Evolutionary conservation across 2,329 filamentous ascomycete species (phyloP).

Genomic region (Calonectria hongkongensis): DNA sequence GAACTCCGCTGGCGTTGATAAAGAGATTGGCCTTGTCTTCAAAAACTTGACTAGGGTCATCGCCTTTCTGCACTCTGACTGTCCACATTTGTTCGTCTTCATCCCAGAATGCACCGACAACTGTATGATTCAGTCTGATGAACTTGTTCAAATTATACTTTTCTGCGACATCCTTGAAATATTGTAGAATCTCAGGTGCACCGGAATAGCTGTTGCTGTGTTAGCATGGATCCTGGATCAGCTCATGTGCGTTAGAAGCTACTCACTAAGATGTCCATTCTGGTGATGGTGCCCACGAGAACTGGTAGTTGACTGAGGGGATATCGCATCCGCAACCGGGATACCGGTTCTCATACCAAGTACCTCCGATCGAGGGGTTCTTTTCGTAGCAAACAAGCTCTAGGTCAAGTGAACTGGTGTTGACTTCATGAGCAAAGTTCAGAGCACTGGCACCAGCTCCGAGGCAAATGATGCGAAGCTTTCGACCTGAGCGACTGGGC

Average conservation of each 20-base stretch:
- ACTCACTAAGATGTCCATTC: conserved; percentile 42
- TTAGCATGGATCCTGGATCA: background rate
- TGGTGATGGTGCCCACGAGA: conserved; percentile 42
- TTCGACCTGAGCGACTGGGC: conserved; percentile 49
- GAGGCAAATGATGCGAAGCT: conserved; percentile 54
- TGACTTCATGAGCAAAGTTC: conserved; percentile 53
- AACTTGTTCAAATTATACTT: conserved; percentile 50
- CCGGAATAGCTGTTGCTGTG: conserved; percentile 35
- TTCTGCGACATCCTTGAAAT: conserved; percentile 51
- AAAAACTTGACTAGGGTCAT: conserved; percentile 31
- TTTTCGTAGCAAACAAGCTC: conserved; percentile 55
- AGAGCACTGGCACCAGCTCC: conserved; percentile 57
- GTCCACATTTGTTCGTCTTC: conserved; percentile 40
- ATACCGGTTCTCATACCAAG: conserved; percentile 50
- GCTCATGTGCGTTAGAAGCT: too few relatives aligned
- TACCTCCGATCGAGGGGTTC: conserved; percentile 49
- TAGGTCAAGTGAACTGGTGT: conserved; percentile 45
- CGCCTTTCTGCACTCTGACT: conserved; percentile 35
- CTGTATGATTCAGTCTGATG: conserved; percentile 46
- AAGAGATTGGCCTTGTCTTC: conserved; percentile 42
- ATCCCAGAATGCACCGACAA: conserved; percentile 47
- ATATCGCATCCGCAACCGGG: conserved; percentile 52
- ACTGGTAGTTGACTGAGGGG: conserved; percentile 51
- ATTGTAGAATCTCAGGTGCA: conserved; percentile 50
- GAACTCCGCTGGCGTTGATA: conserved; percentile 42